These are phyloP conservation scores for Hanseniaspora uvarum DNA, from an alignment of 1,139 yeast genomes.

Conservation along the genomic window DNA sequence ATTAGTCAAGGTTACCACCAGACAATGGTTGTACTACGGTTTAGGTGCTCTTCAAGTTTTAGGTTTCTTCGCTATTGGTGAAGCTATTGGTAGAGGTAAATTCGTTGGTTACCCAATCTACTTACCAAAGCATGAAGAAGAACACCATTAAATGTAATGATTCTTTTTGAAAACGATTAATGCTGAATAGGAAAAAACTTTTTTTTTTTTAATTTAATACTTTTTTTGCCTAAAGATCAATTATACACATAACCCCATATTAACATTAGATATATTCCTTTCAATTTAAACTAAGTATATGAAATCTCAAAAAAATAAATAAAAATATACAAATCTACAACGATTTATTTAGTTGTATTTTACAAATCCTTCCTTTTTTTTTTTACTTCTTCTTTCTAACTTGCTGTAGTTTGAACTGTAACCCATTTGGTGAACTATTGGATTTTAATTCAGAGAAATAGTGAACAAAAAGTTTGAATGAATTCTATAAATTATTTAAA, in stretches of 20 bases:
- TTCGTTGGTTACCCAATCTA: slow-evolving; percentile 55
- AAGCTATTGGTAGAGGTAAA: slow-evolving; percentile 91
- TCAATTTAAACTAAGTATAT: neutral
- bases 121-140: slow-evolving; percentile 15
- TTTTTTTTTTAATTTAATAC: neutral
- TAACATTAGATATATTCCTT: neutral
- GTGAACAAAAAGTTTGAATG: neutral
- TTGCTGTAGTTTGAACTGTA: too few species aligned
- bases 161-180: neutral
- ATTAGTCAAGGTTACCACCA: slow-evolving; percentile 10
- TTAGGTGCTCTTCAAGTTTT: slow-evolving; percentile 74
- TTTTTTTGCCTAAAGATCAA: neutral
- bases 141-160: slow-evolving; percentile 12
- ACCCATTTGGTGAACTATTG: too few species aligned
- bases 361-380: neutral
- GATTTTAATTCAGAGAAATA: too few species aligned
- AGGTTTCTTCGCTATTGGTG: slow-evolving; percentile 91
- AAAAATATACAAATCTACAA: neutral
- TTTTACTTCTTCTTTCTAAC: too few species aligned
- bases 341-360: neutral
- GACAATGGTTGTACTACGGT: slow-evolving; percentile 37
- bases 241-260: neutral
- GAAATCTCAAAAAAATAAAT: neutral
- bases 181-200: neutral
- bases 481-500: neutral